phyloP scores from a whole-genome alignment of 257 asterid genomes.

The Voacanga thouarsii region DNA sequence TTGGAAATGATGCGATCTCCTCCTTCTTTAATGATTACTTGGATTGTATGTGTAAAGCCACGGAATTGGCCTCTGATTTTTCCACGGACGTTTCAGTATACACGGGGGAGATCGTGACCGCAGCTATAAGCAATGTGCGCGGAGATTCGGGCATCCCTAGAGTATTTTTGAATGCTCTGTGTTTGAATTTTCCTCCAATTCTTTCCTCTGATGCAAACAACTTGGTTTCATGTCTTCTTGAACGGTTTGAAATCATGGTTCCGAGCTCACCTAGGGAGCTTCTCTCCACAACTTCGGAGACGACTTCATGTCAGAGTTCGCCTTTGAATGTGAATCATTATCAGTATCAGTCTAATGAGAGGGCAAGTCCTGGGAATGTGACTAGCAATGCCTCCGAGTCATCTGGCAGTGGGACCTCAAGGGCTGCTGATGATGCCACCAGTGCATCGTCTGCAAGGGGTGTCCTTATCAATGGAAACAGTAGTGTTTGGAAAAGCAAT shows the following conservation, averaged over 20 bases:
- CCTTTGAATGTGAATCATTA: constrained; percentile 28
- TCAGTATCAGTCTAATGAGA: constrained; percentile 23
- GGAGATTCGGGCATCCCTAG: constrained; percentile 45
- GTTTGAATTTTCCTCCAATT: constrained; percentile 72
- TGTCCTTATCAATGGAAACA: constrained; percentile 33
- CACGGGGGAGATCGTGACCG: constrained; percentile 68
- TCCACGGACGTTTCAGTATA: constrained; percentile 64
- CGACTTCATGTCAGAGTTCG: constrained; percentile 28
- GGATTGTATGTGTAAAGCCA: constrained; percentile 53
- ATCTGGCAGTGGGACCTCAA: constrained; percentile 19
- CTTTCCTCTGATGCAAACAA: constrained; percentile 62
- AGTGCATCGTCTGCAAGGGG: constrained; percentile 20
- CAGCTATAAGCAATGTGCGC: constrained; percentile 39
- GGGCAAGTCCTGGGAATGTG: constrained; percentile 28
- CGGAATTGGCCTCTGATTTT: constrained; percentile 57
- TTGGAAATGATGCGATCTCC: constrained; percentile 52
- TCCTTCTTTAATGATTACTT: constrained; percentile 62
- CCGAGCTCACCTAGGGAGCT: constrained; percentile 42
- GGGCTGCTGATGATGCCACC: constrained; percentile 24
- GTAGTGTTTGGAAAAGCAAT: constrained; percentile 61
- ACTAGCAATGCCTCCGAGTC: constrained; percentile 29
- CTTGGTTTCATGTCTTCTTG: constrained; percentile 59
- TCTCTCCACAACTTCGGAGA: constrained; percentile 33
- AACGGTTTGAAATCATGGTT: constrained; percentile 51
- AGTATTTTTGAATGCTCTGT: constrained; percentile 59